Base-by-base conservation (phyloP, 495 filamentous ascomycete species). In the Usnea hakonensis region DNA sequence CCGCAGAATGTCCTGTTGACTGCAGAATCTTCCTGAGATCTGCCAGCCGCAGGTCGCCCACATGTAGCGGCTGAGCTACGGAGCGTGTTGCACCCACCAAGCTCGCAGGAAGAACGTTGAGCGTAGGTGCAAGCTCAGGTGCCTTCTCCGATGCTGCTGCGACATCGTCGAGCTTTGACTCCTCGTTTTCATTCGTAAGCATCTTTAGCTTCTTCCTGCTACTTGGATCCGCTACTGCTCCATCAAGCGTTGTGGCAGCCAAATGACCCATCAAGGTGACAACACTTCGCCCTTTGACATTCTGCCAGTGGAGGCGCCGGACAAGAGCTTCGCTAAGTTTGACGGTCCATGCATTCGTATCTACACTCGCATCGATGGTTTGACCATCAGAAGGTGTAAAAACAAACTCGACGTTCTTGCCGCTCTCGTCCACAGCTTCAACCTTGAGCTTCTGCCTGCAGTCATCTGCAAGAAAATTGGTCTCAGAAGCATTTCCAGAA, bases 321-420 rank as follows among this genome's bases (percentile, higher is more conserved):
- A 94, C 86, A 32, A 99, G 83, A 44, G 81, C 76, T 62, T 91
- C 89, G 60, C 88, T 90, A 35, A 99, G 80, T 69, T 90, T 96
- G 55, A 97, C 88, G 33, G 87, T 86, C 94, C 94, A 99, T 28
- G 94, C 93, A 71, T 97, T 97, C 9, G 92, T 97, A 68, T 99
- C 94, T 41, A 97, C 92, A 67, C 91, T 96, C 17, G 93, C 94
- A 71, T 97, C 85, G 55, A 97, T 80, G 3, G 78, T 75, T 55
- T 80, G 75, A 19, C 91, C 90, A 40, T 88, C 78, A 16, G 69
- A 71, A 2, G 95, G 94, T 0, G 90, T 91, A 73, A 91, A 93
- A 23, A 97, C 87, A 62, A 87, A 85, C 8, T 73, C 74, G 33
- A 75, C 71, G 19, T 55, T 52, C 57, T 55, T 58, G 33, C 74